Evolutionary conservation across 2,329 filamentous ascomycete genomes (phyloP).

Genomic region (Penicillium palitans): DNA sequence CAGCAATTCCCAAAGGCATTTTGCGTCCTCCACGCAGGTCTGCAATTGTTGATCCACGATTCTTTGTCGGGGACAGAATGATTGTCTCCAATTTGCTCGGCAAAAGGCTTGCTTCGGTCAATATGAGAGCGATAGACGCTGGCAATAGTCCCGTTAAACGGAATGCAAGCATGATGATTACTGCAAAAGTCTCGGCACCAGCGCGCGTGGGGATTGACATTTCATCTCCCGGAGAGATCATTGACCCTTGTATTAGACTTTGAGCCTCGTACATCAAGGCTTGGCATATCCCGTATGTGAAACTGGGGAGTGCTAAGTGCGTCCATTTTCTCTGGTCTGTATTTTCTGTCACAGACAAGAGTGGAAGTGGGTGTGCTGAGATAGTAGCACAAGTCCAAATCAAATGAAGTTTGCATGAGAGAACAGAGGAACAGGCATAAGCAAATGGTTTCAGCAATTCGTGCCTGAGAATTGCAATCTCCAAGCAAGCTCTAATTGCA

Average conservation of each 20-base stretch:
- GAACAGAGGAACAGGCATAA: background rate
- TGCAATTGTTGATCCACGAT: background rate
- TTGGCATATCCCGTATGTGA: background rate
- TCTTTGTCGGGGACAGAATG: background rate
- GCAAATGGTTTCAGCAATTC: background rate
- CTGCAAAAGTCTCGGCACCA: background rate
- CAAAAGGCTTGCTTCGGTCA: background rate
- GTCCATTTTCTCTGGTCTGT: background rate
- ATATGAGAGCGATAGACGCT: background rate
- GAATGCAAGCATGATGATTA: conserved; percentile 2
- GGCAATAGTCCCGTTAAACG: background rate
- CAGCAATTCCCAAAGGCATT: background rate
- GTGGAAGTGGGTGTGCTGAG: background rate
- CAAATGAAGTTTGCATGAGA: conserved; percentile 1
- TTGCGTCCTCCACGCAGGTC: background rate
- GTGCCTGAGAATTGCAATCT: background rate
- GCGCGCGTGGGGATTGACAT: background rate
- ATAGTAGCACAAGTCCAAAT: background rate
- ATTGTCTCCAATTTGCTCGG: background rate
- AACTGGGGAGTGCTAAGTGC: background rate
- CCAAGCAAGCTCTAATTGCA: background rate
- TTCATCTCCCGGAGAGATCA: background rate
- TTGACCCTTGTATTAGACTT: background rate
- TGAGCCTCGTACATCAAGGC: background rate
- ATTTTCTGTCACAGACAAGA: background rate